phyloP scores from a whole-genome alignment of 2,329 filamentous ascomycete species.

The Fusarium tanahbumbuense region DNA sequence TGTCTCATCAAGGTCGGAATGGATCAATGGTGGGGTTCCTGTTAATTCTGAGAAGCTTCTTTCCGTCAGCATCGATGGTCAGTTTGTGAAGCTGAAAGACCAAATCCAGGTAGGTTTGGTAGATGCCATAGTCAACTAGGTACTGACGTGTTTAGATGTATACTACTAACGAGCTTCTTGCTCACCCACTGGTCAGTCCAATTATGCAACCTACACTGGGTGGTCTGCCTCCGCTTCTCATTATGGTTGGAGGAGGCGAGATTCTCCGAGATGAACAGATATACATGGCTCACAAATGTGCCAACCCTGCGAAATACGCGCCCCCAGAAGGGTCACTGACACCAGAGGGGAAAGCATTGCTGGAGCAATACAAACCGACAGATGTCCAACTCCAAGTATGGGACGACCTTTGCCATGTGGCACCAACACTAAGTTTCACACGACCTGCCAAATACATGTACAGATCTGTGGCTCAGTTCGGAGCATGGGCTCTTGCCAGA shows the following conservation, averaged over 20 bases:
- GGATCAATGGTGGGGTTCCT: conserved; percentile 46
- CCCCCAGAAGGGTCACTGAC: conserved; percentile 73
- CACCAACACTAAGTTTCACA: conserved; percentile 93
- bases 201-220: conserved; percentile 89
- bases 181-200: conserved; percentile 91
- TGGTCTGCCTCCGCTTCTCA: conserved; percentile 86
- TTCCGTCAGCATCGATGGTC: conserved; percentile 76
- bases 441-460: conserved; percentile 98
- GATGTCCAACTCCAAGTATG: conserved; percentile 95
- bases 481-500: conserved; percentile 87
- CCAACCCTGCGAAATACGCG: conserved; percentile 81
- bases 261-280: conserved; percentile 94
- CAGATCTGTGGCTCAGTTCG: conserved; percentile 89
- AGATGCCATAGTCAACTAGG: background rate
- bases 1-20: conserved; percentile 38
- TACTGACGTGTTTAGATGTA: conserved; percentile 66
- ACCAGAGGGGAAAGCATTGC: conserved; percentile 67
- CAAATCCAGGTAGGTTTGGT: conserved; percentile 81
- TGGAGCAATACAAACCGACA: conserved; percentile 81
- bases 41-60: conserved; percentile 56
- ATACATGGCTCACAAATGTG: conserved; percentile 93
- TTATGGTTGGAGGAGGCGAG: conserved; percentile 90
- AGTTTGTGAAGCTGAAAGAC: conserved; percentile 80
- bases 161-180: conserved; percentile 84
- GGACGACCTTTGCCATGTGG: conserved; percentile 94